Percentiles rank a stretch among this genome's conserved stretches.
These are phyloP conservation scores for Termitomyces sp. DNA, from an alignment of 768 basidiomycete genomes.

Conservation along the genomic window DNA sequence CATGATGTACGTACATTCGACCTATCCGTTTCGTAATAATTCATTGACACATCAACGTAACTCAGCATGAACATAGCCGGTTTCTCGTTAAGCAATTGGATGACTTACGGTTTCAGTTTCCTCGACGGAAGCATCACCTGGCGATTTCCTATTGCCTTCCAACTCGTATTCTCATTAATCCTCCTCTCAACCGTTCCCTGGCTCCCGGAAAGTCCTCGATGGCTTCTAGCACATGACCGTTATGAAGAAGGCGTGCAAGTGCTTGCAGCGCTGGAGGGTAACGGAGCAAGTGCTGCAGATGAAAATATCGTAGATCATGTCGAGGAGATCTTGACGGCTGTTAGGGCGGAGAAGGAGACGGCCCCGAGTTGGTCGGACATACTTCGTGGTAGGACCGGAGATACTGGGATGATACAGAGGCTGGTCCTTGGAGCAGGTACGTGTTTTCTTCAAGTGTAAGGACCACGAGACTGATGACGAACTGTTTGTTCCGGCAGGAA, in stretches of 20 bases:
- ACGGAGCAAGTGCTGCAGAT: slow-evolving; percentile 28
- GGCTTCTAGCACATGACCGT: slow-evolving; percentile 44
- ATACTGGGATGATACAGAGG: slow-evolving; percentile 43
- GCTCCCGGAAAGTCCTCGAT: slow-evolving; percentile 46
- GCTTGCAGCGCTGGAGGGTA: slow-evolving; percentile 40
- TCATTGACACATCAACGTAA: not conserved
- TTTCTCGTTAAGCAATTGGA: slow-evolving; percentile 49
- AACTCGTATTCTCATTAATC: slow-evolving; percentile 42
- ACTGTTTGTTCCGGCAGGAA: slow-evolving; percentile 23
- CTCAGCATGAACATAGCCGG: slow-evolving; percentile 45
- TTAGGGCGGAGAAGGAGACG: slow-evolving; percentile 36
- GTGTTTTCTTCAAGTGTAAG: not conserved
- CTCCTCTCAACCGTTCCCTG: slow-evolving; percentile 43
- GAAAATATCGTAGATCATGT: slow-evolving; percentile 33
- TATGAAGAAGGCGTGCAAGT: slow-evolving; percentile 38
- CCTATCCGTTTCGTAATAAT: not conserved
- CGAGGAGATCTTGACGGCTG: slow-evolving; percentile 40
- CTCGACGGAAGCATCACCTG: slow-evolving; percentile 38
- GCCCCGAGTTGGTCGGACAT: slow-evolving; percentile 40
- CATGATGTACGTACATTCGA: slow-evolving; percentile 37
- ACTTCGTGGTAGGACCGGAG: slow-evolving; percentile 34
- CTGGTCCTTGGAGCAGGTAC: slow-evolving; percentile 39
- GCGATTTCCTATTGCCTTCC: slow-evolving; percentile 50
- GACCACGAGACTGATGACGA: not conserved
- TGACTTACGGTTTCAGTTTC: slow-evolving; percentile 51